Conservation (phyloP, 257 asterid genomes). For the Nicotiana attenuata region DNA sequence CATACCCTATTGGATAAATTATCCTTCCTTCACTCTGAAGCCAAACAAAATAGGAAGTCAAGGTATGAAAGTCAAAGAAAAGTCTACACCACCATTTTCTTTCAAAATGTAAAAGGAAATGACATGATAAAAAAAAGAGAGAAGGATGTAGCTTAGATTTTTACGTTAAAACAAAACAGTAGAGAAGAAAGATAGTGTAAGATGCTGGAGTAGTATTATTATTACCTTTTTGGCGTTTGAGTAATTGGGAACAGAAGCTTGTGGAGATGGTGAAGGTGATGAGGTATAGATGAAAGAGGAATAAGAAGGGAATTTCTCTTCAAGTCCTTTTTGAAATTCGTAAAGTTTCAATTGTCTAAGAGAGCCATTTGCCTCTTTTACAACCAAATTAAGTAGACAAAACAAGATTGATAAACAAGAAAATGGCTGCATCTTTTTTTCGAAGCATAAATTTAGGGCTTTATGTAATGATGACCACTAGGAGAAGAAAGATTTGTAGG, state of each 20-base stretch:
- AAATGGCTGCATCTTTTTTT: conserved; percentile 12
- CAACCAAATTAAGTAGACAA: conserved; percentile 11
- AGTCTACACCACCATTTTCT: background rate
- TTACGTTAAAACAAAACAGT: too few relatives aligned
- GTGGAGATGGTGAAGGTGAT: conserved; percentile 13
- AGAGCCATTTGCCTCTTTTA: conserved; percentile 30
- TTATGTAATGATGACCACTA: background rate
- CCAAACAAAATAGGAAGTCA: background rate
- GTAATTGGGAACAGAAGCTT: background rate
- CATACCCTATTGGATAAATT: conserved; percentile 52
- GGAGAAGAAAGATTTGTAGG: background rate
- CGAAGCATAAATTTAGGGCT: background rate
- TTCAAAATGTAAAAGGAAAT: background rate
- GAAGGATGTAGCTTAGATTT: too few relatives aligned
- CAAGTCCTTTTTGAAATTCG: conserved; percentile 37
- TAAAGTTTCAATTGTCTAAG: conserved; percentile 25
- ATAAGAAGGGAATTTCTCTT: conserved; percentile 1
- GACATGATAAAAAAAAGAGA: too few relatives aligned
- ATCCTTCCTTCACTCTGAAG: conserved; percentile 47
- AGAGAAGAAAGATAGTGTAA: background rate
- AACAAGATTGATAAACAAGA: background rate
- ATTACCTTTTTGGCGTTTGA: conserved; percentile 29
- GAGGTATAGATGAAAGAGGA: background rate
- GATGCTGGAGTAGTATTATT: background rate
- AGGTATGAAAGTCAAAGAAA: background rate